Conservation (phyloP, 805 yeast species). For the Wickerhamomyces hampshirensis region DNA sequence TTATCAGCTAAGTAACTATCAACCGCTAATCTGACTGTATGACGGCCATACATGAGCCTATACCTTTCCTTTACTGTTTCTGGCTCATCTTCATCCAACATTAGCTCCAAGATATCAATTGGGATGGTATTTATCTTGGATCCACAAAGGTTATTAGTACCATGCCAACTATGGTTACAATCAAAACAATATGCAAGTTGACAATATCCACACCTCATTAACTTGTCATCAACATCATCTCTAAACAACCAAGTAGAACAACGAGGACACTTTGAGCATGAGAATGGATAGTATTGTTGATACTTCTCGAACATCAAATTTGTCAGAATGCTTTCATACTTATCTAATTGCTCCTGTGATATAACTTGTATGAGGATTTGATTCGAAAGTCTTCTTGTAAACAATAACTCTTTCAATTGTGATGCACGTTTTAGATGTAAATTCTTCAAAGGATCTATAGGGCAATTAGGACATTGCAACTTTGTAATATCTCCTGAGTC, state of each 20-base stretch:
- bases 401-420: constrained; percentile 32
- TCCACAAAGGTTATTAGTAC: constrained; percentile 43
- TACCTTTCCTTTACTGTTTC: constrained; percentile 31
- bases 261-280: constrained; percentile 50
- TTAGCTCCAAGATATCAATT: constrained; percentile 23
- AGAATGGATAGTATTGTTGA: constrained; percentile 39
- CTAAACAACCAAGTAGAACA: constrained; percentile 46
- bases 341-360: constrained; percentile 24
- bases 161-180: constrained; percentile 62
- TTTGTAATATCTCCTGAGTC: constrained; percentile 43
- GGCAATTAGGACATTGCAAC: constrained; percentile 55
- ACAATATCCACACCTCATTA: constrained; percentile 47
- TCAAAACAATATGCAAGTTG: constrained; percentile 49
- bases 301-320: constrained; percentile 39
- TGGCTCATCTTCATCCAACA: constrained; percentile 23
- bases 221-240: constrained; percentile 38
- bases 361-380: constrained; percentile 32
- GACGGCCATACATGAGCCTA: constrained; percentile 41
- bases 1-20: constrained; percentile 43
- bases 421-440: constrained; percentile 20
- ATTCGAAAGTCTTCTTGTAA: constrained; percentile 36
- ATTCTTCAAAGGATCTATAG: constrained; percentile 19
- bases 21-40: constrained; percentile 35
- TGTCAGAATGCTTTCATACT: constrained; percentile 36
- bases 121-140: constrained; percentile 26